phyloP scores from a whole-genome alignment of 768 basidiomycete species.

The Lentinula sp. region DNA sequence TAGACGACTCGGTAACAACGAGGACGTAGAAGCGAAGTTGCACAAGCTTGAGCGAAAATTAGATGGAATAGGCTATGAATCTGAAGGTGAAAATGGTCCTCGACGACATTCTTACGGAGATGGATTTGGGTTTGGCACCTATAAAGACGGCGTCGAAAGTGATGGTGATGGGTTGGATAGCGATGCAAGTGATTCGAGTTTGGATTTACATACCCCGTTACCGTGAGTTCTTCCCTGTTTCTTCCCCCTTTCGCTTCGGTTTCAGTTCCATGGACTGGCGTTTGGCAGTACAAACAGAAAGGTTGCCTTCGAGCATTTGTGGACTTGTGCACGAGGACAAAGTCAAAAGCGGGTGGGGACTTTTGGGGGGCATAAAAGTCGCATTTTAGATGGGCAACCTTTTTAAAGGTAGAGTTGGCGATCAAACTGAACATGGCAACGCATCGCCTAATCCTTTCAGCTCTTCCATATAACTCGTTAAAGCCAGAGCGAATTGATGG shows the following conservation, averaged over 20 bases:
- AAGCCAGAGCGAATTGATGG: not conserved
- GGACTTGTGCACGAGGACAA: not conserved
- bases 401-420: not conserved
- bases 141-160: not conserved
- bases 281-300: not conserved
- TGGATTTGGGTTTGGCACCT: not conserved
- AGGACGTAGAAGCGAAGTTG: not conserved
- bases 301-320: not conserved
- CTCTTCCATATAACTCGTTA: not conserved
- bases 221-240: constrained; percentile 41
- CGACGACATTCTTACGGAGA: not conserved
- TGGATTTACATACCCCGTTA: constrained; percentile 64
- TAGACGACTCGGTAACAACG: not conserved
- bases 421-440: not conserved
- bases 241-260: constrained; percentile 2
- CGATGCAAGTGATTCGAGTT: constrained; percentile 49
- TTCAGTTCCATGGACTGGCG: not conserved
- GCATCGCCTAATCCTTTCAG: not conserved
- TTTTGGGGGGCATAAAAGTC: not conserved
- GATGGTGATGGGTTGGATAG: not conserved
- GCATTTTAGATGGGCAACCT: not conserved
- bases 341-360: not conserved
- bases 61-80: not conserved
- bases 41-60: not conserved
- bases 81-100: not conserved